A percentile compares a stretch with the other conserved stretches of the same genome.
phyloP scores from a whole-genome alignment of 2,329 filamentous ascomycete genomes.

The Sarocladium kiliense region DNA sequence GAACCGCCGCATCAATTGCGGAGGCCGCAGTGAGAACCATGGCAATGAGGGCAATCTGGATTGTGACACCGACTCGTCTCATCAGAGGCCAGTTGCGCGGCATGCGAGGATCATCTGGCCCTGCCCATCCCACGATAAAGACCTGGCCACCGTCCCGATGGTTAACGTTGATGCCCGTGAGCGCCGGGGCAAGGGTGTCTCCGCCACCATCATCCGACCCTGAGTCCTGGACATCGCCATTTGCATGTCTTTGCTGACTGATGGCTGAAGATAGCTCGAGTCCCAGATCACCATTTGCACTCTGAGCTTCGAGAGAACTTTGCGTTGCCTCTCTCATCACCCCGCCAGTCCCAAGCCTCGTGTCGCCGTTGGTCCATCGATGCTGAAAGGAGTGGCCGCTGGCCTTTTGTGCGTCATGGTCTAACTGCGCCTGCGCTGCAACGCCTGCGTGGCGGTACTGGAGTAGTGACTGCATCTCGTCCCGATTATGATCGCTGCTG shows the following conservation, averaged over 20 bases:
- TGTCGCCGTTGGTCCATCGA: not conserved
- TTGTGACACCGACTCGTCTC: conserved; percentile 30
- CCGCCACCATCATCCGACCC: too few species aligned
- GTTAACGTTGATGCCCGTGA: conserved; percentile 25
- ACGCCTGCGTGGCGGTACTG: not conserved
- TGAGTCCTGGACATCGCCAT: too few species aligned
- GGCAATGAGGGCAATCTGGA: conserved; percentile 40
- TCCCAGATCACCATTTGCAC: too few species aligned
- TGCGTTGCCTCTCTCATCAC: not conserved
- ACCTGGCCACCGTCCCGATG: conserved; percentile 24
- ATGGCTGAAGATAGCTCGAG: too few species aligned
- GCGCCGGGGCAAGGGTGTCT: conserved; percentile 19
- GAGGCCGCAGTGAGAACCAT: conserved; percentile 46
- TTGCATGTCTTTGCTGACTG: not conserved
- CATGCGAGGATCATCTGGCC: conserved; percentile 33
- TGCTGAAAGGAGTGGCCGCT: too few species aligned
- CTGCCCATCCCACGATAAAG: conserved; percentile 25
- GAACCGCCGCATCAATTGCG: conserved; percentile 45
- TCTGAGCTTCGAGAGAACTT: not conserved
- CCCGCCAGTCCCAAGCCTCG: not conserved
- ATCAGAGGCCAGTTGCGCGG: conserved; percentile 39
- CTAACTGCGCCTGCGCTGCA: not conserved
- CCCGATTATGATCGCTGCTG: too few species aligned
- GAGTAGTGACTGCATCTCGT: not conserved
- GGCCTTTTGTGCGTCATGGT: not conserved